Conservation (phyloP, 805 yeast species). For the Candida silvatica region DNA sequence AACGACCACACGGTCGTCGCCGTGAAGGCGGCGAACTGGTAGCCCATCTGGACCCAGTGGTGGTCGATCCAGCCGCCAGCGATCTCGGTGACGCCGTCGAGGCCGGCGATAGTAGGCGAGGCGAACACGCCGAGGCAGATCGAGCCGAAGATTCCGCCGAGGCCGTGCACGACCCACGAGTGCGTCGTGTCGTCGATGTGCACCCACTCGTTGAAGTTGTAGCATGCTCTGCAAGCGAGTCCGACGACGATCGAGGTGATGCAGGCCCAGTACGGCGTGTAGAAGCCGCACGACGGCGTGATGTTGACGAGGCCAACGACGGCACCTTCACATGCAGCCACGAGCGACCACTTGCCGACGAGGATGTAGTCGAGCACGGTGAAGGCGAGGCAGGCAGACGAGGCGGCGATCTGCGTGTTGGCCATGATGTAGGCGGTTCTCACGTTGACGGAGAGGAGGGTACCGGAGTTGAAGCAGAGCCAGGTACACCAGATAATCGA, state of each 20-base stretch:
- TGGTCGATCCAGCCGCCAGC: constrained; percentile 40
- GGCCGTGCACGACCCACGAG: constrained; percentile 37
- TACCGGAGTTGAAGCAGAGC: constrained; percentile 41
- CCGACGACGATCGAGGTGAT: constrained; percentile 33
- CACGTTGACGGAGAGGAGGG: constrained; percentile 29
- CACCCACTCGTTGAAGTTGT: constrained; percentile 29
- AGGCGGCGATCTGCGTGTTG: constrained; percentile 44
- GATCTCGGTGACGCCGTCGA: constrained; percentile 35
- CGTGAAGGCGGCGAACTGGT: constrained; percentile 36
- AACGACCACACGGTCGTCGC: constrained; percentile 37
- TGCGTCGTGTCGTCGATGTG: constrained; percentile 38
- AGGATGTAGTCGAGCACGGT: constrained; percentile 31
- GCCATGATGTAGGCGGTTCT: constrained; percentile 39
- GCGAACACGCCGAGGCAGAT: constrained; percentile 37
- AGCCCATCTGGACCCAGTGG: constrained; percentile 35
- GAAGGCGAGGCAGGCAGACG: constrained; percentile 37
- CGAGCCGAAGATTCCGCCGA: constrained; percentile 40
- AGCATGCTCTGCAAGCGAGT: constrained; percentile 26
- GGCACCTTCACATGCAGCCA: constrained; percentile 38
- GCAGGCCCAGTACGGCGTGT: constrained; percentile 38
- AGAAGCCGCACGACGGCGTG: constrained; percentile 38
- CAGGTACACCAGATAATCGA: constrained; percentile 41
- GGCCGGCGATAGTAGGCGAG: constrained; percentile 31
- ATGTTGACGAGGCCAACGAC: constrained; percentile 37
- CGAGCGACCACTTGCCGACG: constrained; percentile 32